Conservation (phyloP, 2,329 filamentous ascomycete genomes). For the Atkinsonella texensis region DNA sequence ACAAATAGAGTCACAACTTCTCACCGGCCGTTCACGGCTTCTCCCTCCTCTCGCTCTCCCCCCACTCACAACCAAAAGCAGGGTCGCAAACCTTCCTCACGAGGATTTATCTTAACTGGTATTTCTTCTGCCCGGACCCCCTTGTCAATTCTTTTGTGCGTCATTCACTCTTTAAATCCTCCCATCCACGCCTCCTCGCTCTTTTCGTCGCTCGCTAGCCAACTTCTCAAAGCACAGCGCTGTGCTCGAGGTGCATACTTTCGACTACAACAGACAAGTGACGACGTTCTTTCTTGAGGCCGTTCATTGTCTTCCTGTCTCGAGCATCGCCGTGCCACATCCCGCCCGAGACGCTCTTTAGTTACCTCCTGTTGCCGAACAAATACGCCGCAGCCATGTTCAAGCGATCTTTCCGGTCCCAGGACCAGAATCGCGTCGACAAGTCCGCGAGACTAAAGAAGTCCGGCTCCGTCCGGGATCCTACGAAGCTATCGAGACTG, state of each 20-base stretch:
- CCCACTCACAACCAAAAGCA: constrained; percentile 40
- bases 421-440: constrained; percentile 62
- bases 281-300: constrained; percentile 2
- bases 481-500: constrained; percentile 72
- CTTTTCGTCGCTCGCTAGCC: constrained; percentile 42
- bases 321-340: not conserved
- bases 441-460: constrained; percentile 77
- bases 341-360: constrained; percentile 12
- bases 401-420: constrained; percentile 78
- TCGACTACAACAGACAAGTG: constrained; percentile 1
- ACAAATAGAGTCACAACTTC: constrained; percentile 6
- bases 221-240: not conserved
- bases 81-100: constrained; percentile 44
- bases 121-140: constrained; percentile 43
- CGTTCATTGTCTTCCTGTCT: constrained; percentile 3
- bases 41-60: constrained; percentile 28
- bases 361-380: not conserved
- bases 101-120: constrained; percentile 39
- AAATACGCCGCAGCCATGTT: constrained; percentile 54
- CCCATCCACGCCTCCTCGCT: constrained; percentile 25
- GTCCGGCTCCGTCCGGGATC: constrained; percentile 47
- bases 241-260: constrained; percentile 8
- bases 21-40: constrained; percentile 5
- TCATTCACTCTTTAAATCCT: constrained; percentile 23
- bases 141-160: constrained; percentile 34